Evolutionary conservation across 1,139 yeast species (phyloP).

Genomic region (Pichia sp.): DNA sequence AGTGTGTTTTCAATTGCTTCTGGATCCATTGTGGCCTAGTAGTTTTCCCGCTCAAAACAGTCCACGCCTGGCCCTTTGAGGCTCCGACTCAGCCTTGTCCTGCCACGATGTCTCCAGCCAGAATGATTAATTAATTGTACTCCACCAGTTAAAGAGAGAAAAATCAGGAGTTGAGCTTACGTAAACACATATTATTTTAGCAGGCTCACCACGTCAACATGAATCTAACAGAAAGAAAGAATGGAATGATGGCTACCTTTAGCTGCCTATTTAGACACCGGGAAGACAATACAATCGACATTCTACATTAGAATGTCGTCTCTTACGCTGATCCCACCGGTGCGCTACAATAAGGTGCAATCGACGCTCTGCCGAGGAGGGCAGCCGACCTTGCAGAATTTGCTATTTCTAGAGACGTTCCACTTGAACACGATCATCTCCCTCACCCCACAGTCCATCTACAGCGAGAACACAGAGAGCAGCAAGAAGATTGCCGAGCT

Average conservation of each 20-base stretch:
- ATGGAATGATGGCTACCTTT: neutral
- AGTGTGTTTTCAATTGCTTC: slow-evolving; percentile 15
- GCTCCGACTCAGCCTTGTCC: neutral
- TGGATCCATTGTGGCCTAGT: slow-evolving; percentile 13
- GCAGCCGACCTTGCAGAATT: slow-evolving; percentile 74
- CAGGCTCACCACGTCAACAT: neutral
- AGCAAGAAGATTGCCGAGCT: slow-evolving; percentile 44
- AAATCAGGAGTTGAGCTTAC: neutral
- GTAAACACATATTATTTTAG: neutral
- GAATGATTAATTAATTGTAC: neutral
- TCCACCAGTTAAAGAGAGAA: neutral
- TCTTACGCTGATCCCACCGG: slow-evolving; percentile 63
- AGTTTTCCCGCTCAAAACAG: neutral
- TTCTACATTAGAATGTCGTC: slow-evolving; percentile 5
- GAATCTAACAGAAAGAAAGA: neutral
- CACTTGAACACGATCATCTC: slow-evolving; percentile 70
- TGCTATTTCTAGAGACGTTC: slow-evolving; percentile 65
- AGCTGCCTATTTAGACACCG: too few species aligned
- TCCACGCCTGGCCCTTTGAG: neutral
- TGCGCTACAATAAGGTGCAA: slow-evolving; percentile 69
- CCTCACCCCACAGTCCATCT: slow-evolving; percentile 70
- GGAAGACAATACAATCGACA: neutral
- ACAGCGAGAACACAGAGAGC: slow-evolving; percentile 29
- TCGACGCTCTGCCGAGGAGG: slow-evolving; percentile 77
- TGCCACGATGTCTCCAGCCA: neutral